Base-by-base conservation (phyloP, 768 basidiomycete species). In the Butyriboletus loyo region DNA sequence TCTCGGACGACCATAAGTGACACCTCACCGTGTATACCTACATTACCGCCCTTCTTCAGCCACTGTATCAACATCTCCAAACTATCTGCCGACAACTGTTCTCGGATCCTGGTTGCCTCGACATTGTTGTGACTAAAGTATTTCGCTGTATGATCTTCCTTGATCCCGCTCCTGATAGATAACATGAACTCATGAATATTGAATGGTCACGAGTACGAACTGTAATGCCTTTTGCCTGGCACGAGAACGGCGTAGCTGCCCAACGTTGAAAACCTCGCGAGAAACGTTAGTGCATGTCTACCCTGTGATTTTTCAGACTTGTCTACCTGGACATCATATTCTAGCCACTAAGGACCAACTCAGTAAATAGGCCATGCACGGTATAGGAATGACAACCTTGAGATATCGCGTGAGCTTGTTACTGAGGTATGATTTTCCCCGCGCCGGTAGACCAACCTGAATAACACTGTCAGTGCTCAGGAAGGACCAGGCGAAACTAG, bases 341-440 rank as follows among this genome's bases (percentile, higher is more conserved):
- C 97, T 40, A 99, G 80, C 97, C 97, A 99, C 94, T 98, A 59
- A n/a, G 24, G 34, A 15, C 28, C 43, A 39, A 54, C 44, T 60
- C 32, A 58, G 52, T 27, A 49, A 34, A 50, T 44, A 50, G 35
- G 28, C 7, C 49, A 48, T 15, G 47, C 15, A 30, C 4, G 47
- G 30, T 40, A 27, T 53, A 22, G 54, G 28, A 46, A 55, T 27
- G 19, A 67, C 80, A 57, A 92, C 96, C 72, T 91, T 89, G 37
- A 99, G 78, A 68, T 99, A 99, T 54, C 95, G 83, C 87, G 85
- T 93, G 55, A 99, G 82, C 73, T 96, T 98, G 72, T 99, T 99
- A 69, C 91, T 94, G 54, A 99, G 82, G 71, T 98, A 99, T 2
- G 95, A 98, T 73, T 99, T 99, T 17, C 97, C 97, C 52, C 97